Evolutionary conservation across 371 early-diverging fungal species (phyloP).

Genomic region (Rhizopus delemar): DNA sequence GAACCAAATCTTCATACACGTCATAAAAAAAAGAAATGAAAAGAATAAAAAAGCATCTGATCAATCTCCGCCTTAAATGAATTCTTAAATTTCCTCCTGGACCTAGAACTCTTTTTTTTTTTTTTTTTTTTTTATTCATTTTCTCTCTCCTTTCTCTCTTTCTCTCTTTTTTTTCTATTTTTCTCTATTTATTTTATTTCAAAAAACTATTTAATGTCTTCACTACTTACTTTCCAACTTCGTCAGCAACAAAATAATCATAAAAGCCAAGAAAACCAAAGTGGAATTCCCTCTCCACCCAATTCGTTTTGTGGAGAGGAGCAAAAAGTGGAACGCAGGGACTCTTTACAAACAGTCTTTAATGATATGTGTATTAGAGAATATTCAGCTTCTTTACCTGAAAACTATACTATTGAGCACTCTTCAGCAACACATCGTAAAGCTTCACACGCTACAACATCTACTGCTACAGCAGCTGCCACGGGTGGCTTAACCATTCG

Average conservation of each 20-base stretch:
- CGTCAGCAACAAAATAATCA: constrained; percentile 25
- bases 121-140: not conserved
- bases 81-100: not conserved
- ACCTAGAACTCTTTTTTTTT: not conserved
- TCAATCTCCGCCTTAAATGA: not conserved
- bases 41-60: too few relatives aligned
- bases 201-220: constrained; percentile 31
- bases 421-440: constrained; percentile 8
- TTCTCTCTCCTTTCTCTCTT: constrained; percentile 1
- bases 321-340: constrained; percentile 27
- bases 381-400: constrained; percentile 43
- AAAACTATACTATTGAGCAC: constrained; percentile 54
- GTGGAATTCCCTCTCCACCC: constrained; percentile 49
- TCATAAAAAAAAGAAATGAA: too few relatives aligned
- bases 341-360: constrained; percentile 44
- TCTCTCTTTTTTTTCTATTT: not conserved
- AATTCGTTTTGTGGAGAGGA: constrained; percentile 54
- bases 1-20: too few relatives aligned
- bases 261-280: constrained; percentile 7
- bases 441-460: constrained; percentile 10
- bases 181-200: not conserved
- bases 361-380: constrained; percentile 39
- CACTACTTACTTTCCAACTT: constrained; percentile 48
- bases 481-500: constrained; percentile 44
- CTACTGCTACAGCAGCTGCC: constrained; percentile 40